Evolutionary conservation across 2,329 filamentous ascomycete species (phyloP), one percentile per base, ranked within the genome.

Genomic region (Aaosphaeria arxii): DNA sequence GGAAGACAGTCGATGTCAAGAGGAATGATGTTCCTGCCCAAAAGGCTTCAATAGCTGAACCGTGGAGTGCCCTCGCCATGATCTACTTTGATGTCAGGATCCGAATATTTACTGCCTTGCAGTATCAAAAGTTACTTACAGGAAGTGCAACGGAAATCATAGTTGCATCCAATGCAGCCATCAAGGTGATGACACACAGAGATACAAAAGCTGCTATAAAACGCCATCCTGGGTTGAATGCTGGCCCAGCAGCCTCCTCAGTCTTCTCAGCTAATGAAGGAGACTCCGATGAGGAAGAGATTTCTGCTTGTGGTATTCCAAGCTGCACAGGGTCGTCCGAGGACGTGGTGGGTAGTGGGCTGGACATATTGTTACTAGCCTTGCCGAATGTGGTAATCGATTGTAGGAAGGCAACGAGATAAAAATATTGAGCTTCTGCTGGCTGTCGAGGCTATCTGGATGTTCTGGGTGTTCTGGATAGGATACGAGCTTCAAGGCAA

Each of bases 141-240:
- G 69, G 63, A 40, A 86, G 67, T 4, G 84, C 83, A 5, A 86
- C 82, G 4, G 81, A 83, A 44, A 87, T 74, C 4, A 80, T 85
- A 1, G 84, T 87, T 4, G 83, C 83, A 63, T 87, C 84, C 30
- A 87, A 72, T 9, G 84, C 82, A 2, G 83, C 80, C 70, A 84
- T 83, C 13, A 87, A 69, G 4, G 78, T 78, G 45, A 87, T 72
- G 41, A 81, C 71, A 6, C 74, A 71, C 5, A 85, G 70, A 35
- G 80, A 77, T 30, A 64, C 53, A 56, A 82, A 81, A 35, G 77
- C 77, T 13, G 80, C 67, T 17, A 71, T 53, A 56, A 63, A 63
- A 5, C 57, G 53, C 59, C 61, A 63, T 58, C 62, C 61, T 42
- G 64, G 63, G 32, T 65, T 56, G 49, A 68, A 68, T 29, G 54